Percentiles rank a stretch among this genome's conserved stretches.
These are phyloP conservation scores for Nicotiana paniculata DNA, from an alignment of 257 asterid genomes.

Conservation along the genomic window DNA sequence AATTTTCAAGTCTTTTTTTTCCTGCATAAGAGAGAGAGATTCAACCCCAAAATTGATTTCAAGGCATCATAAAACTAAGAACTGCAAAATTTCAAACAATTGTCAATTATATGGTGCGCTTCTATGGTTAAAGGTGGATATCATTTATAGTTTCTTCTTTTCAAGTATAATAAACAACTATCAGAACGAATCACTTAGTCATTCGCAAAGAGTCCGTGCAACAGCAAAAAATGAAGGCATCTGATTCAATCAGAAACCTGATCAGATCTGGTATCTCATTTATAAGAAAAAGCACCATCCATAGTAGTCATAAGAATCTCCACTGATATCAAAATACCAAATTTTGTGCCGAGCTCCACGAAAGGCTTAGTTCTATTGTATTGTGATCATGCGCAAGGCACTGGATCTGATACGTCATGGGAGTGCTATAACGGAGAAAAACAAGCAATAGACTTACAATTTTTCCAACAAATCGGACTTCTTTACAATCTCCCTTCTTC, in stretches of 20 bases:
- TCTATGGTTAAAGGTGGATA: neutral
- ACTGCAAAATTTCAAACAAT: neutral
- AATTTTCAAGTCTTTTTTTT: constrained; percentile 55
- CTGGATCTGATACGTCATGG: neutral
- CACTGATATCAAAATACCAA: neutral
- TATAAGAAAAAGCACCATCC: too few species aligned
- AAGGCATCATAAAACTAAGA: neutral
- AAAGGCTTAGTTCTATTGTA: neutral
- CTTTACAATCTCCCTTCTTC: constrained; percentile 56
- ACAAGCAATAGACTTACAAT: constrained; percentile 52
- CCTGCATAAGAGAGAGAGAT: constrained; percentile 32
- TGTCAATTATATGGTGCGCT: neutral
- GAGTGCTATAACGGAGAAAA: neutral
- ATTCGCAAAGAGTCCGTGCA: neutral
- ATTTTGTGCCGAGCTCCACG: neutral
- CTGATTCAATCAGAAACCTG: neutral
- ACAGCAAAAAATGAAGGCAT: neutral
- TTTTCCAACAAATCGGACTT: constrained; percentile 64
- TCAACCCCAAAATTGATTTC: neutral
- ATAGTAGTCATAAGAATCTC: neutral
- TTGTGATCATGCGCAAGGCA: neutral
- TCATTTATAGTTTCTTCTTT: neutral
- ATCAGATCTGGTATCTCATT: too few species aligned
- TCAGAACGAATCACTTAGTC: neutral
- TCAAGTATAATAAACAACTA: neutral